Conservation (phyloP, 2,329 filamentous ascomycete species). For the Dothistroma septosporum region DNA sequence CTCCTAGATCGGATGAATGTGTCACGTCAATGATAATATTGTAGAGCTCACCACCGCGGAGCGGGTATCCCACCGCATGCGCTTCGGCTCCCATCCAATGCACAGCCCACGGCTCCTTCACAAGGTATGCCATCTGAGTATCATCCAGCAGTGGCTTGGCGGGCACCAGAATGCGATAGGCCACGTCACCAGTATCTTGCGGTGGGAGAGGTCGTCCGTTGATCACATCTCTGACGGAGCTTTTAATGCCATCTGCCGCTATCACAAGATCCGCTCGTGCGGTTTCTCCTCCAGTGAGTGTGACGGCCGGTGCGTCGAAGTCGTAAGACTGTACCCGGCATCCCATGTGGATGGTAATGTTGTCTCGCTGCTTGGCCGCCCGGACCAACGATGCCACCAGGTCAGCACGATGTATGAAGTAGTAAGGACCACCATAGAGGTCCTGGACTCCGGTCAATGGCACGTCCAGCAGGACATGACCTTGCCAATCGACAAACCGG, state of each 20-base stretch:
- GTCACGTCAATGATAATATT: conserved; percentile 33
- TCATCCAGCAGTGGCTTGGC: conserved; percentile 26
- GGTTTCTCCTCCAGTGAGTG: conserved; percentile 18
- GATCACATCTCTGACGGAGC: conserved; percentile 25
- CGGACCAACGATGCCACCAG: conserved; percentile 25
- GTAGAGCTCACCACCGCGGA: conserved; percentile 31
- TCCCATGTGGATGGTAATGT: conserved; percentile 22
- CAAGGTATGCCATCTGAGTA: conserved; percentile 27
- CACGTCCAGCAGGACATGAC: conserved; percentile 25
- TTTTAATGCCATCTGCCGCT: conserved; percentile 33
- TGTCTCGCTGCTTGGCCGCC: conserved; percentile 10
- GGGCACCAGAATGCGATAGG: conserved; percentile 31
- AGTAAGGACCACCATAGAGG: conserved; percentile 31
- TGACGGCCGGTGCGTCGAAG: conserved; percentile 25
- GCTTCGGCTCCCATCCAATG: conserved; percentile 34
- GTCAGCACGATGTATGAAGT: conserved; percentile 34
- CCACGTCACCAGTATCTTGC: conserved; percentile 31
- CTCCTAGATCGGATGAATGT: conserved; percentile 19
- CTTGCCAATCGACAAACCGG: conserved; percentile 33
- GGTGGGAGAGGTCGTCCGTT: conserved; percentile 27
- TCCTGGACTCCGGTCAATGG: conserved; percentile 22
- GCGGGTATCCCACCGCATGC: conserved; percentile 33
- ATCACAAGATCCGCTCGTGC: conserved; percentile 29
- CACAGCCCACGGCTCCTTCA: conserved; percentile 28
- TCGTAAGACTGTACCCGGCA: conserved; percentile 27